A percentile compares a stretch with the other conserved stretches of the same genome.
Conservation (phyloP, 1,284 basidiomycete species). For the Leccinum fuscescens region DNA sequence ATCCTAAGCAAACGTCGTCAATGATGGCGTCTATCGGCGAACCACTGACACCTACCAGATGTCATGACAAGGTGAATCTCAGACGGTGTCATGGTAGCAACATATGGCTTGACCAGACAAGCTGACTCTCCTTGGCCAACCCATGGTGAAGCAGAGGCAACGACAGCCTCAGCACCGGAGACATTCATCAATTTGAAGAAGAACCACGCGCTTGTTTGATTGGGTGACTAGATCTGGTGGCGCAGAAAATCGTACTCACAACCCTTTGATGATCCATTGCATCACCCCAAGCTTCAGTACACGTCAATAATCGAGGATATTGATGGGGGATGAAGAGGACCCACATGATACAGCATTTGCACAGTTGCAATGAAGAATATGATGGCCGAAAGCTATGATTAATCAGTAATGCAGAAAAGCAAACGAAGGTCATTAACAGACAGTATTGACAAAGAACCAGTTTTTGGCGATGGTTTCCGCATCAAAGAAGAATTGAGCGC, state of each 20-base stretch:
- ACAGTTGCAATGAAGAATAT: conserved; percentile 88
- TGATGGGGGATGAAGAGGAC: conserved; percentile 12
- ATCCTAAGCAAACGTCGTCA: conserved; percentile 40
- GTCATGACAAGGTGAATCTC: conserved; percentile 90
- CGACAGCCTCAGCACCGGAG: conserved; percentile 88
- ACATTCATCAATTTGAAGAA: conserved; percentile 88
- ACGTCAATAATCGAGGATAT: conserved; percentile 1
- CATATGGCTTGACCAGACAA: conserved; percentile 82
- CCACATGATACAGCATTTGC: conserved; percentile 78
- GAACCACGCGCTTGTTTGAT: conserved; percentile 71
- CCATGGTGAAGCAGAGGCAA: conserved; percentile 89
- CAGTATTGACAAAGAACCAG: conserved; percentile 82
- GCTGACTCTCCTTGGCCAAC: conserved; percentile 88
- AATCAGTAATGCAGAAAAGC: conserved; percentile 9
- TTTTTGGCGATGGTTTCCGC: conserved; percentile 56
- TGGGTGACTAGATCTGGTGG: background rate
- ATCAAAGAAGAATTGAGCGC: conserved; percentile 80
- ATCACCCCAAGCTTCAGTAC: conserved; percentile 64
- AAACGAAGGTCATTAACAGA: conserved; percentile 32
- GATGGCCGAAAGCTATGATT: conserved; percentile 60
- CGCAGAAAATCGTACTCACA: conserved; percentile 43
- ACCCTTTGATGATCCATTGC: conserved; percentile 85
- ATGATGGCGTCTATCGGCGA: background rate
- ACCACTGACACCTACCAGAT: conserved; percentile 55
- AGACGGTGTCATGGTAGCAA: conserved; percentile 85